phyloP scores from a whole-genome alignment of 305 asterid species.

The Rubia occidens region DNA sequence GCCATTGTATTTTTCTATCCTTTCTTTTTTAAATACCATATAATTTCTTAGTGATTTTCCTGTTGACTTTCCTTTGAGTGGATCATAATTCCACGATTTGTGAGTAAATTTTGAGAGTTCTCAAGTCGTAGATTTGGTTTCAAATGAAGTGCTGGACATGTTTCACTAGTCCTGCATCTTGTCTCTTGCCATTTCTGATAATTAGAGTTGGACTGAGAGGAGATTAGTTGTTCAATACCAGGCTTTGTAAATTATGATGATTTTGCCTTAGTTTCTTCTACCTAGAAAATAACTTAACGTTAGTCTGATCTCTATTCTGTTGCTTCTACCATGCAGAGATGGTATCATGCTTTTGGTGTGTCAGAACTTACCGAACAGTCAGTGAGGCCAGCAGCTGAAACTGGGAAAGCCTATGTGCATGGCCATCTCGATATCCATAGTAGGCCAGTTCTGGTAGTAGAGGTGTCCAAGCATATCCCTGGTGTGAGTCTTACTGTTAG shows the following conservation, averaged over 20 bases:
- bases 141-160: background rate
- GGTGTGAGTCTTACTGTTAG: slow-evolving; percentile 39
- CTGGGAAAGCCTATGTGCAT: slow-evolving; percentile 74
- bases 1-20: slow-evolving; percentile 55
- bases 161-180: background rate
- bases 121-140: background rate
- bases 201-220: background rate
- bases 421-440: slow-evolving; percentile 41
- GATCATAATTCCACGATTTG: background rate
- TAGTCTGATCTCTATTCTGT: background rate
- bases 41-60: slow-evolving; percentile 6
- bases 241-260: background rate
- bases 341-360: slow-evolving; percentile 72
- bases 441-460: slow-evolving; percentile 70
- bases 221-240: background rate
- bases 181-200: background rate
- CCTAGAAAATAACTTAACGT: background rate
- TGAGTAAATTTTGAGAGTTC: background rate
- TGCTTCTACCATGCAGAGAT: slow-evolving; percentile 34
- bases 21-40: slow-evolving; percentile 1
- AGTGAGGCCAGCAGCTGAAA: slow-evolving; percentile 40
- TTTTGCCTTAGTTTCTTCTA: background rate
- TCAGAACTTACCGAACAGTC: slow-evolving; percentile 71
- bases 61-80: background rate
- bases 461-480: slow-evolving; percentile 71